phyloP scores from a whole-genome alignment of 1,284 basidiomycete genomes.

The Athelia psychrophila region DNA sequence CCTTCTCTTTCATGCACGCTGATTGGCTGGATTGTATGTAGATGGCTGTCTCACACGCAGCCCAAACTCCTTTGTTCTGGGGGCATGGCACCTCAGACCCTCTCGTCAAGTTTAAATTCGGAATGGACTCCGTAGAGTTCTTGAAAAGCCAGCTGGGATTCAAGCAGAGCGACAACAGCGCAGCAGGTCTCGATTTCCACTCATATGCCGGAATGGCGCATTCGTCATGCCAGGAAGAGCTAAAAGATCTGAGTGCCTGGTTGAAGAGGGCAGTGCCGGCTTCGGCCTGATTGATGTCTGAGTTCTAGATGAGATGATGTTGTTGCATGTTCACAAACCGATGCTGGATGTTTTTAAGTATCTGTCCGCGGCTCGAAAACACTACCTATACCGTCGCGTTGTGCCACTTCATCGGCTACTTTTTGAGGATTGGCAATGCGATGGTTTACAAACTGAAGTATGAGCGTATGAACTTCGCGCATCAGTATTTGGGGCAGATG shows the following conservation, averaged over 20 bases:
- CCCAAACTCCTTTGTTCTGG: slow-evolving; percentile 80
- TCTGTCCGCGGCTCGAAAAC: no score
- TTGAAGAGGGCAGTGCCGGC: slow-evolving; percentile 49
- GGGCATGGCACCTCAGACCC: slow-evolving; percentile 83
- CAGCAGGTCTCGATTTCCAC: slow-evolving; percentile 58
- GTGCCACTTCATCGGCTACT: no score
- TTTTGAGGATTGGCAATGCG: no score
- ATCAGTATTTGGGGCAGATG: no score
- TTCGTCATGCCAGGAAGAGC: slow-evolving; percentile 57
- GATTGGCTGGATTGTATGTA: slow-evolving; percentile 26
- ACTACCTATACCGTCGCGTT: no score
- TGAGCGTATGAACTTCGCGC: no score
- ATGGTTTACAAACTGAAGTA: no score
- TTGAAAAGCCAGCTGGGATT: slow-evolving; percentile 46
- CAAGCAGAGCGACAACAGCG: slow-evolving; percentile 30
- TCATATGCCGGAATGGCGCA: slow-evolving; percentile 63
- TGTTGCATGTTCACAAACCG: no score
- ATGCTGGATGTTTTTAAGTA: no score
- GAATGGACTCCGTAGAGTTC: slow-evolving; percentile 49
- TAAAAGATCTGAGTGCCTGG: slow-evolving; percentile 63
- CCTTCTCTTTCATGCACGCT: slow-evolving; percentile 6
- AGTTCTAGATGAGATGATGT: no score
- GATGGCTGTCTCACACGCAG: slow-evolving; percentile 57
- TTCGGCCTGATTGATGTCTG: slow-evolving; percentile 2
- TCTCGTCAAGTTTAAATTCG: slow-evolving; percentile 56